phyloP scores from a whole-genome alignment of 1,284 basidiomycete genomes.

The Cryptococcus deneoformans region DNA sequence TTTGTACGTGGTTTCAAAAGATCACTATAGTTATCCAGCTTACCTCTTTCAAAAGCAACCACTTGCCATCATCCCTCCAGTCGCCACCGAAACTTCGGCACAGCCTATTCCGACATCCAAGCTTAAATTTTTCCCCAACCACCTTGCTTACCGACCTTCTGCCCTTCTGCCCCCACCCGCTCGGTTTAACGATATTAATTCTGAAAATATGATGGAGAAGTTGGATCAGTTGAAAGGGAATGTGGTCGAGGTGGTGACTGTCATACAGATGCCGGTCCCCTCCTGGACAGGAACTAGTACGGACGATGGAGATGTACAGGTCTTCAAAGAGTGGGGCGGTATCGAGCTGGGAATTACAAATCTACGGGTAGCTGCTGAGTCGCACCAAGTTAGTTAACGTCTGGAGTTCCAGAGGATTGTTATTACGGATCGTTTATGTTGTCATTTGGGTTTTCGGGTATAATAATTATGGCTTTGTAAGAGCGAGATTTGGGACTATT shows the following conservation, averaged over 20 bases:
- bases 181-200: conserved; percentile 13
- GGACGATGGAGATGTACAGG: conserved; percentile 21
- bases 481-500: too few relatives aligned
- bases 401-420: too few relatives aligned
- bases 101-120: conserved; percentile 16
- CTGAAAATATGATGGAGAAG: conserved; percentile 6
- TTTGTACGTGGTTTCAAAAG: too few relatives aligned
- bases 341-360: conserved; percentile 28
- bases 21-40: too few relatives aligned
- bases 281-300: conserved; percentile 6
- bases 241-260: conserved; percentile 31
- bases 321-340: conserved; percentile 31
- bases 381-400: not conserved
- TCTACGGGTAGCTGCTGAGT: conserved; percentile 8
- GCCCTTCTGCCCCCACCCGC: conserved; percentile 27
- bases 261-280: conserved; percentile 40
- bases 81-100: not conserved
- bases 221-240: conserved; percentile 31
- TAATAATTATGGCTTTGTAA: too few relatives aligned
- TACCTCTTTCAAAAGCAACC: conserved; percentile 14
- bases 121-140: conserved; percentile 42
- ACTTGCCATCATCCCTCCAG: conserved; percentile 29
- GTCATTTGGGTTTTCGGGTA: too few relatives aligned
- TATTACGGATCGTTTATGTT: too few relatives aligned
- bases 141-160: conserved; percentile 39